Evolutionary conservation across 345 rosid species (phyloP), one percentile per base, ranked within the genome.

Genomic region (Salix koriyanagi): DNA sequence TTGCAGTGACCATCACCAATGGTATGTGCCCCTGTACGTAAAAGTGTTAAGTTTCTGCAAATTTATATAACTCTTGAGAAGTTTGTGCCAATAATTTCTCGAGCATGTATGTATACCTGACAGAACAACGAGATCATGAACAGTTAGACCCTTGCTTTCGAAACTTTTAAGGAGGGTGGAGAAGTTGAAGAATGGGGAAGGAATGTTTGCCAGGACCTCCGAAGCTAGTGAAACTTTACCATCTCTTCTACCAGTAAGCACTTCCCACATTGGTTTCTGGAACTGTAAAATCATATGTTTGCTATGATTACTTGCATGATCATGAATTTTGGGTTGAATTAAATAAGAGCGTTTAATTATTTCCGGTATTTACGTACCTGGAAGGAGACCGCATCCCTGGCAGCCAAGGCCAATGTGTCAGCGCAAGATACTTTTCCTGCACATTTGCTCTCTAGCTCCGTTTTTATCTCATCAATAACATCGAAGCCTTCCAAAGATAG

Each of bases 191-290:
- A 81, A 82, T 26, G 92, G 94, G 14, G 90, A 67, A 25, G 94
- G 92, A 71, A 90, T 42, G 67, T 84, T 82, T 13, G 32, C 25
- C 0, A n/a, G 9, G 34, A 70, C 88, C 36, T 90, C 91, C 0
- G 62, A 69, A 41, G 71, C 61, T 18, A 42, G 61, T 3, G 93
- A 87, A 36, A 89, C 82, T 11, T 60, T 82, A 54, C 92, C 92
- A 14, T 90, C 92, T 86, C 90, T 85, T 80, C 91, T 83, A 4
- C 94, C 93, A 0, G 93, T 90, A 32, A 77, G 87, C 54, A 90
- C 94, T 80, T 87, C 84, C 91, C 91, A 89, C 11, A 77, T 21
- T 52, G 88, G 79, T 41, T 68, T 82, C 50, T 80, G 70, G 48
- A 85, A 84, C 90, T 87, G 78, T n/a, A n/a, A n/a, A n/a, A n/a